Evolutionary conservation across 75 land plant species (phyloP), one percentile per base, ranked within the genome.

Genomic region (Isoetes taiwanensis): DNA sequence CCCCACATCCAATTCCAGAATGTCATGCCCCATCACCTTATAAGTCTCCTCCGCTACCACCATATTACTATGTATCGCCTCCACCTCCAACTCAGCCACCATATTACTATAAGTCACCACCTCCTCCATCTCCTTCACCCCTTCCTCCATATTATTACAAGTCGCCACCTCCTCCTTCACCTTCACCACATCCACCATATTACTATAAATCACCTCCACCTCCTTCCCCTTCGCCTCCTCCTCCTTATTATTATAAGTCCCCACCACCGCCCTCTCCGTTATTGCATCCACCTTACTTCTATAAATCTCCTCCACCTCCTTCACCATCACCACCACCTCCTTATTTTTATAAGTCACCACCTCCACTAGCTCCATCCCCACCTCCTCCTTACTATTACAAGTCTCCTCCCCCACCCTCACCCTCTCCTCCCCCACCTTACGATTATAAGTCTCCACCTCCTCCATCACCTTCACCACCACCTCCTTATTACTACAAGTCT

Each of bases 131-230:
- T 46, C n/a, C n/a, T n/a, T n/a, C n/a, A n/a, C n/a, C n/a, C n/a
- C n/a, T n/a, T n/a, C n/a, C n/a, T n/a, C n/a, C n/a, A n/a, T 46
- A 46, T n/a, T 46, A 46, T 23, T 46, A 46, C 50, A 46, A 46
- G 23, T 46, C 50, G 25, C 50, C 50, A 19, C 50, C 50, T 8
- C 50, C 50, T 6, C 50, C 50, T 19, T 46, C 50, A 16, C 50
- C 50, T 6, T 23, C 50, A 19, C 50, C 50, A 8, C n/a, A n/a
- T n/a, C 50, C 50, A 8, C 6, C 50, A 16, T 46, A 46, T n/a
- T 46, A 46, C 16, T 46, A 46, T 23, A 46, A 46, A n/a, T 46
- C 50, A 16, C 50, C 50, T 6, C 50, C 50, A 6, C 50, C 50
- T 19, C n/a, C n/a, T n/a, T n/a, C n/a, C n/a, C n/a, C n/a, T n/a